Conservation (phyloP, 2,329 filamentous ascomycete species). For the Microdochium paspali region DNA sequence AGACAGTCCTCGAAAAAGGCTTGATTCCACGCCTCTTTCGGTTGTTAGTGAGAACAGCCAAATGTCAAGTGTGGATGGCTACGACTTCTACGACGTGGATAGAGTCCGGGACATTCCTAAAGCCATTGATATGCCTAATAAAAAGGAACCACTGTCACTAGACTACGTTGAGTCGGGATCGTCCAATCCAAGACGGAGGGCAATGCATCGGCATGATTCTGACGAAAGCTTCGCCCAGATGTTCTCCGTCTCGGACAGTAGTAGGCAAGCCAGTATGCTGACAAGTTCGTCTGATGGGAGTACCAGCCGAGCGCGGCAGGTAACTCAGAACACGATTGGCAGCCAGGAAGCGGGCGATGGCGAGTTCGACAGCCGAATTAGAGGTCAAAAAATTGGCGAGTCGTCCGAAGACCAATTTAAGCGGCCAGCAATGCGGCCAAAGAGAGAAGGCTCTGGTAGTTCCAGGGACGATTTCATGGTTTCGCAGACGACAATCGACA, state of each 20-base stretch:
- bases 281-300: slow-evolving; percentile 24
- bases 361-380: slow-evolving; percentile 36
- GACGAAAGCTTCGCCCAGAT: slow-evolving; percentile 48
- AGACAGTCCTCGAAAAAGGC: slow-evolving; percentile 29
- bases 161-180: slow-evolving; percentile 23
- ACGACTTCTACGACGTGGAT: slow-evolving; percentile 58
- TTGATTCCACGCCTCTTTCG: slow-evolving; percentile 41
- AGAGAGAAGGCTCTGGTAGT: slow-evolving; percentile 13
- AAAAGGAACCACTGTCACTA: slow-evolving; percentile 25
- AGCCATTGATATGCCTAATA: slow-evolving; percentile 43
- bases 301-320: slow-evolving; percentile 5
- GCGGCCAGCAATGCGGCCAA: slow-evolving; percentile 7
- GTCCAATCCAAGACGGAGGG: slow-evolving; percentile 16
- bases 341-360: slow-evolving; percentile 17
- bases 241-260: slow-evolving; percentile 46
- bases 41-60: slow-evolving; percentile 41
- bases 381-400: slow-evolving; percentile 27
- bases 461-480: slow-evolving; percentile 17
- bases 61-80: slow-evolving; percentile 47
- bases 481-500: slow-evolving; percentile 19
- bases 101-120: slow-evolving; percentile 27
- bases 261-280: slow-evolving; percentile 27
- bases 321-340: slow-evolving; percentile 2
- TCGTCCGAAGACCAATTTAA: slow-evolving; percentile 12
- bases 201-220: slow-evolving; percentile 40